Evolutionary conservation across 2,329 filamentous ascomycete genomes (phyloP).

Genomic region (Alternaria brassicicola): DNA sequence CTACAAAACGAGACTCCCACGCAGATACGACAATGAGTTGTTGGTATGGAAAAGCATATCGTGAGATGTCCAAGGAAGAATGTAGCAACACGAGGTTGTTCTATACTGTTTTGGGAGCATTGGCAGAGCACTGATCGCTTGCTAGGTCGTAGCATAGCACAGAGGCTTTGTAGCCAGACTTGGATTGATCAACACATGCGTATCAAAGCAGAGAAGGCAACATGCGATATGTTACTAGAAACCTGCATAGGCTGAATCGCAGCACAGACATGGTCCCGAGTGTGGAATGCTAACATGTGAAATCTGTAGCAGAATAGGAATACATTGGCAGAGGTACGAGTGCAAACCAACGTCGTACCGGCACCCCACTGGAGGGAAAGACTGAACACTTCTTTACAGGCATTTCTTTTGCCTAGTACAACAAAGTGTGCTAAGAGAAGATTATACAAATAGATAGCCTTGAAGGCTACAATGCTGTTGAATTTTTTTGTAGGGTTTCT

Average conservation of each 20-base stretch:
- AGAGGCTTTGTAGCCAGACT: neutral
- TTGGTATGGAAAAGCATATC: neutral
- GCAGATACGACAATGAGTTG: too few relatives aligned
- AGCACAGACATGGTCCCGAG: neutral
- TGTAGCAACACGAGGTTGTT: neutral
- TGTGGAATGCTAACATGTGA: neutral
- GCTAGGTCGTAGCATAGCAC: neutral
- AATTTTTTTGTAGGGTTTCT: too few relatives aligned
- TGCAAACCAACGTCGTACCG: neutral
- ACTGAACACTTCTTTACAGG: too few relatives aligned
- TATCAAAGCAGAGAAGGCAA: neutral
- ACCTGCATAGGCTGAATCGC: neutral
- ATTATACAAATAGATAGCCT: too few relatives aligned
- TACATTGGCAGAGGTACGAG: neutral
- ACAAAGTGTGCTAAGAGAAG: too few relatives aligned
- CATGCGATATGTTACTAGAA: neutral
- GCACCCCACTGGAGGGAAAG: too few relatives aligned
- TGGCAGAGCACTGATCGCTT: too few relatives aligned
- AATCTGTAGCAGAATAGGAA: neutral
- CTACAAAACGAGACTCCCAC: too few relatives aligned
- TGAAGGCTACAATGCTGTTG: too few relatives aligned
- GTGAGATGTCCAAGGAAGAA: neutral
- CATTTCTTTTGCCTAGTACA: too few relatives aligned
- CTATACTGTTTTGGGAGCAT: neutral
- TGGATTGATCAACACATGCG: neutral